phyloP scores from a whole-genome alignment of 2,329 filamentous ascomycete species.

The Corinectria fuckeliana region DNA sequence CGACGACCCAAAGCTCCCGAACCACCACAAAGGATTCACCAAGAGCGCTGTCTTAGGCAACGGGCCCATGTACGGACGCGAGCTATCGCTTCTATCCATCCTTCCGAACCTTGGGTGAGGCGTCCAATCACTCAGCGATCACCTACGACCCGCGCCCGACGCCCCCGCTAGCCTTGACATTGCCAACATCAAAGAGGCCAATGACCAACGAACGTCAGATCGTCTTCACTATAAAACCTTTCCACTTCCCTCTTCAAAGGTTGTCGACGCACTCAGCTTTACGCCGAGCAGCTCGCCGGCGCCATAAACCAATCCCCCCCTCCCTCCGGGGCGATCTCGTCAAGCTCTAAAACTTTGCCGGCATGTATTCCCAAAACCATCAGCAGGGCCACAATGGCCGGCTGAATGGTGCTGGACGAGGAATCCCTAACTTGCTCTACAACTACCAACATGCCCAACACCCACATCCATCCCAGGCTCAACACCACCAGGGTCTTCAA shows the following conservation, averaged over 20 bases:
- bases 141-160: constrained; percentile 15
- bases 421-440: constrained; percentile 71
- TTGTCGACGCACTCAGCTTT: constrained; percentile 29
- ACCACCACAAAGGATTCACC: constrained; percentile 27
- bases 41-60: constrained; percentile 26
- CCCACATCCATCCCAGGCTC: constrained; percentile 69
- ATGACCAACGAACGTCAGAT: constrained; percentile 32
- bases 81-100: constrained; percentile 42
- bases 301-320: constrained; percentile 30
- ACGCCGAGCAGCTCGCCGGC: constrained; percentile 41
- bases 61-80: constrained; percentile 50
- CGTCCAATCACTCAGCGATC: constrained; percentile 30
- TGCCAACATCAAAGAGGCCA: constrained; percentile 24
- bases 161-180: constrained; percentile 15
- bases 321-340: constrained; percentile 22
- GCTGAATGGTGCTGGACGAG: constrained; percentile 66
- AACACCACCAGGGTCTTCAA: constrained; percentile 67
- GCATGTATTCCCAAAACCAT: constrained; percentile 77
- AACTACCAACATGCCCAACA: constrained; percentile 69
- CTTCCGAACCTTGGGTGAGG: constrained; percentile 42
- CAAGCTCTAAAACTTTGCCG: constrained; percentile 39
- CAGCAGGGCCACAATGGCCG: constrained; percentile 78
- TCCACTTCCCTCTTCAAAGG: constrained; percentile 17
- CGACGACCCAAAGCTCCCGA: constrained; percentile 18
- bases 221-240: constrained; percentile 23